Base-by-base conservation (phyloP, 768 basidiomycete genomes). In the Sporobolomyces phaffii region DNA sequence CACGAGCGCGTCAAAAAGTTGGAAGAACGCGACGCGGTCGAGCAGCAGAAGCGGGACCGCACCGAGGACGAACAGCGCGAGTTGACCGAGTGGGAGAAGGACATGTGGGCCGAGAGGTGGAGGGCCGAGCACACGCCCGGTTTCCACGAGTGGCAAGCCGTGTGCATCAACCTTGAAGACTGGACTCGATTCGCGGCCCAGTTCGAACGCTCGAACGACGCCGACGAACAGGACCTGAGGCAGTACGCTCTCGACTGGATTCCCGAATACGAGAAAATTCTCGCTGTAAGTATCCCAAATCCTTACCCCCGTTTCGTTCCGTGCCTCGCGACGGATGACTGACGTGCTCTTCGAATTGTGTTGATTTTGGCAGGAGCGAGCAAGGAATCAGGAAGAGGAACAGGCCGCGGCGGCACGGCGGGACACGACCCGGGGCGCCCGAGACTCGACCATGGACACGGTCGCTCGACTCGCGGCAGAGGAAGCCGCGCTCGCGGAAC, bases 61-160 rank as follows among this genome's bases (percentile, higher is more conserved):
- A 49, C 31, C n/a, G 59, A 40, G 24, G 50, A 62, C 18, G 28
- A 34, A 17, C 8, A n/a, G 38, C 36, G 49, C 43, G 72, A 68
- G 50, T 65, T 71, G 52, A 62, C 66, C 14, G 70, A 69, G 26
- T 73, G 72, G 73, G 72, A 68, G 43, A 59, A 59, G 17, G 64
- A 62, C 18, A 66, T 73, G 29, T 71, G 71, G 60, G 69, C 50
- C 34, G 75, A 67, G 44, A 31, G 68, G 47, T 44, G 29, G 60
- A 51, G 31, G n/a, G 62, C 52, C 7, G 79, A 80, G 20, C 56
- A 49, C 26, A 67, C 65, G 40, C 65, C 65, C 2, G 82, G 82
- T 52, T 89, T 89, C 73, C 77, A 90, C 44, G 91, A 94, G 77
- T 97, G 93, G 92, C 90, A 94, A 80, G 88, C 88, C 73, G 92